Evolutionary conservation across 2,329 filamentous ascomycete genomes (phyloP).

Genomic region (Botryotinia convoluta): DNA sequence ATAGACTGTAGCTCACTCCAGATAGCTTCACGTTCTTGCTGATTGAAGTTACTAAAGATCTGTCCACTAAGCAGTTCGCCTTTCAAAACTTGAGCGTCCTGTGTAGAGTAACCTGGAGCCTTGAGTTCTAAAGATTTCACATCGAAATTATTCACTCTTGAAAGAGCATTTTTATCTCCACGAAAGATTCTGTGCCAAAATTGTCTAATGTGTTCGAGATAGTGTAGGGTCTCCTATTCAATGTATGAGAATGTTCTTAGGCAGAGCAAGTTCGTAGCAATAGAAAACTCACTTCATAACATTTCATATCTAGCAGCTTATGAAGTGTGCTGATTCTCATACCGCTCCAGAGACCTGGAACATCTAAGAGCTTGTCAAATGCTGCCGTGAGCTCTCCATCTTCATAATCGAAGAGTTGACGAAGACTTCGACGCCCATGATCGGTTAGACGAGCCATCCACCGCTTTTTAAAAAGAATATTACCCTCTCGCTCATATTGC

Average conservation of each 20-base stretch:
- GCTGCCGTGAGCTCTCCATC: constrained; percentile 19
- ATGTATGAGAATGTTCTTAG: constrained; percentile 1
- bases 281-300: constrained; percentile 15
- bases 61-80: constrained; percentile 35
- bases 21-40: constrained; percentile 35
- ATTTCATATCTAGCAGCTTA: constrained; percentile 20
- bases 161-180: constrained; percentile 31
- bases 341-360: constrained; percentile 22
- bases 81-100: constrained; percentile 27
- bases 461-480: constrained; percentile 23
- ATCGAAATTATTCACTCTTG: constrained; percentile 35
- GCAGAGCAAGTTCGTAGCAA: not conserved
- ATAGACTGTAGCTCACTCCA: constrained; percentile 33
- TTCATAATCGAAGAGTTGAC: constrained; percentile 21
- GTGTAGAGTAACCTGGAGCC: constrained; percentile 35
- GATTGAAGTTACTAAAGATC: constrained; percentile 39
- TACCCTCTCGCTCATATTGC: constrained; percentile 28
- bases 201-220: constrained; percentile 8
- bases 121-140: constrained; percentile 38
- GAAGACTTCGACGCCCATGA: constrained; percentile 29
- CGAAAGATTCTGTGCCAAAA: constrained; percentile 23
- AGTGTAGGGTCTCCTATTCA: constrained; percentile 9
- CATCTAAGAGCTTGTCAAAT: constrained; percentile 24
- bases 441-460: constrained; percentile 27
- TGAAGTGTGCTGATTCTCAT: constrained; percentile 26